Evolutionary conservation across 306 rosid genomes (phyloP).

Genomic region (Trifolium pratense): DNA sequence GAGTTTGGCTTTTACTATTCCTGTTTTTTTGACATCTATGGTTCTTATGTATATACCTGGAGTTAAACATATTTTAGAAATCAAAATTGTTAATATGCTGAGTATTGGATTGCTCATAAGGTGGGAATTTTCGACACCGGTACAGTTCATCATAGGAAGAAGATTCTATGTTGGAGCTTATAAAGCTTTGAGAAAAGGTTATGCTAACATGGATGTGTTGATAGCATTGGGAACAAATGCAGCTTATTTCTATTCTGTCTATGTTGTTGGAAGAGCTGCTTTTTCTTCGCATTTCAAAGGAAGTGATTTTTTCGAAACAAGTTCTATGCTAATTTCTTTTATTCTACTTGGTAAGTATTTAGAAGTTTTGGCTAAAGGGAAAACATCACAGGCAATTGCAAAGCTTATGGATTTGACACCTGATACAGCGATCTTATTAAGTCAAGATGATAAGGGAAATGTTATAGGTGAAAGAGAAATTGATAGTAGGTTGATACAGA

Average conservation of each 20-base stretch:
- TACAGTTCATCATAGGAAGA: constrained; percentile 74
- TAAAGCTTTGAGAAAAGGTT: constrained; percentile 68
- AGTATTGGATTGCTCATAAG: constrained; percentile 64
- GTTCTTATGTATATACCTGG: constrained; percentile 76
- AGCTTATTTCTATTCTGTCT: constrained; percentile 85
- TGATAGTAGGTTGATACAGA: constrained; percentile 68
- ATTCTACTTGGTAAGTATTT: constrained; percentile 82
- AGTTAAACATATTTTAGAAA: constrained; percentile 55
- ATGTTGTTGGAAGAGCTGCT: constrained; percentile 65
- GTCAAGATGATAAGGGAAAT: constrained; percentile 55
- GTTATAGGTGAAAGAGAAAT: constrained; percentile 59
- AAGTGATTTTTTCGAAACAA: constrained; percentile 84
- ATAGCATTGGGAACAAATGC: constrained; percentile 86
- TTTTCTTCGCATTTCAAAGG: constrained; percentile 61
- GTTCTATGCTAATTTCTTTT: constrained; percentile 79
- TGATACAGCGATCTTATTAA: constrained; percentile 61
- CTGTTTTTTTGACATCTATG: constrained; percentile 84
- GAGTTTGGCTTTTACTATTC: constrained; percentile 70
- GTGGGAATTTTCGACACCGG: constrained; percentile 74
- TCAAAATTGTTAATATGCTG: constrained; percentile 65
- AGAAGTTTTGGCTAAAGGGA: constrained; percentile 84
- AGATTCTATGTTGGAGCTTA: constrained; percentile 76
- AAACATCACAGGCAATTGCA: constrained; percentile 83
- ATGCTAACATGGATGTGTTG: constrained; percentile 85
- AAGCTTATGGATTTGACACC: constrained; percentile 87